These are phyloP conservation scores for Backusella westeae DNA, from an alignment of 192 early-diverging fungal genomes.

Conservation along the genomic window DNA sequence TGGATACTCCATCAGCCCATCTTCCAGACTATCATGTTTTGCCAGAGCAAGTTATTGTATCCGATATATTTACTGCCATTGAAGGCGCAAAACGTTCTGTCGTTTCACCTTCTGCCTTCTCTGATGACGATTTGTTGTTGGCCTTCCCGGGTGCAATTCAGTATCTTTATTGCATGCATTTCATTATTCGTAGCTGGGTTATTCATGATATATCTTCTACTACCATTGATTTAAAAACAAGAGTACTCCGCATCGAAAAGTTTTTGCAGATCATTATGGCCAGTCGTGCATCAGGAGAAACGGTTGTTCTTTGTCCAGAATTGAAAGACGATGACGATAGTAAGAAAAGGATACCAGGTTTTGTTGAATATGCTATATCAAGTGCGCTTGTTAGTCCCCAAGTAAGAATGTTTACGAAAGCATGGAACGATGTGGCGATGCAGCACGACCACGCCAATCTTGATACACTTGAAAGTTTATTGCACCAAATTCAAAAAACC, in stretches of 20 bases:
- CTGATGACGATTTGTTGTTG: slow-evolving; percentile 51
- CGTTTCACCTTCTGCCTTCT: slow-evolving; percentile 44
- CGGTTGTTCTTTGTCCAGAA: not conserved
- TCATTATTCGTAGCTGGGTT: slow-evolving; percentile 66
- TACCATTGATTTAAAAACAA: slow-evolving; percentile 41
- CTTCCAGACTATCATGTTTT: slow-evolving; percentile 8
- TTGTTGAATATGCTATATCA: slow-evolving; percentile 68
- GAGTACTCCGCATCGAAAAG: slow-evolving; percentile 58
- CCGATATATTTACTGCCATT: slow-evolving; percentile 63
- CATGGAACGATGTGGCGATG: slow-evolving; percentile 60
- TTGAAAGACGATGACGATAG: not conserved
- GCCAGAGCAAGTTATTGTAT: slow-evolving; percentile 62
- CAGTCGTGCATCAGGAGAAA: slow-evolving; percentile 39
- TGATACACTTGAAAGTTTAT: slow-evolving; percentile 52
- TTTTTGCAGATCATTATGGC: slow-evolving; percentile 58
- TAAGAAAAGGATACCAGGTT: slow-evolving; percentile 51
- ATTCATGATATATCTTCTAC: slow-evolving; percentile 57
- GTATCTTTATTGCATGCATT: slow-evolving; percentile 62
- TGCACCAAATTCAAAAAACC: slow-evolving; percentile 15
- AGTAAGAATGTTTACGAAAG: slow-evolving; percentile 58
- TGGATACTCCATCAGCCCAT: slow-evolving; percentile 7
- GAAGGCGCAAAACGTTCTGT: slow-evolving; percentile 49
- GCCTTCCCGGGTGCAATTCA: slow-evolving; percentile 67
- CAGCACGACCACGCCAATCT: slow-evolving; percentile 50
- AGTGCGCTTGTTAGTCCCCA: slow-evolving; percentile 72